These are phyloP conservation scores for Eleusine indica DNA, from an alignment of 176 grass and related monocot species.

Conservation along the genomic window DNA sequence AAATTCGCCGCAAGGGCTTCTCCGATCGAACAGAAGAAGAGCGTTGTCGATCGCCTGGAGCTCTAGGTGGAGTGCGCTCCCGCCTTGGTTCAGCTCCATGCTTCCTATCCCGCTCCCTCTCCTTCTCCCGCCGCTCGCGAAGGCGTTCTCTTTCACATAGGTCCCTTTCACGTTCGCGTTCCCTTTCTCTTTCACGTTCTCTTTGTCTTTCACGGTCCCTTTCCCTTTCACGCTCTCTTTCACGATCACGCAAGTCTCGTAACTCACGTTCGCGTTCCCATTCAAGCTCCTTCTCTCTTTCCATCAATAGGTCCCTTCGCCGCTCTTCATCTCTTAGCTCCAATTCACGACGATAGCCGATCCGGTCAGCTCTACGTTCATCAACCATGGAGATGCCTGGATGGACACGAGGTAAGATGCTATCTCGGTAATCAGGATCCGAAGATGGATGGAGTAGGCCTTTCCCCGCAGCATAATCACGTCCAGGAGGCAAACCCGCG, in stretches of 20 bases:
- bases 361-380: slow-evolving; percentile 60
- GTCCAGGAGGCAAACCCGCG: slow-evolving; percentile 68
- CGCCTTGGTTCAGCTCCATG: slow-evolving; percentile 62
- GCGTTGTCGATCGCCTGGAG: slow-evolving; percentile 63
- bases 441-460: slow-evolving; percentile 58
- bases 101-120: slow-evolving; percentile 86
- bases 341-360: slow-evolving; percentile 66
- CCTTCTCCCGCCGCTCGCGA: slow-evolving; percentile 76
- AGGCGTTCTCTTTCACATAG: slow-evolving; percentile 73
- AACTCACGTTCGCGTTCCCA: slow-evolving; percentile 46
- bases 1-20: slow-evolving; percentile 65
- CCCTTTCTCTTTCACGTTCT: slow-evolving; percentile 60
- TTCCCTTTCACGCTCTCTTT: slow-evolving; percentile 56
- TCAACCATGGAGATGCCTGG: slow-evolving; percentile 74
- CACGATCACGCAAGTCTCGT: slow-evolving; percentile 46
- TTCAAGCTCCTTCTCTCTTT: slow-evolving; percentile 58
- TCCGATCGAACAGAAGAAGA: slow-evolving; percentile 78
- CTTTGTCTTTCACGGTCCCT: slow-evolving; percentile 48
- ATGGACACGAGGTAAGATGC: slow-evolving; percentile 55
- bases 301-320: slow-evolving; percentile 60
- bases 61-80: slow-evolving; percentile 69
- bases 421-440: slow-evolving; percentile 71
- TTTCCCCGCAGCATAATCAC: slow-evolving; percentile 83
- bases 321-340: slow-evolving; percentile 93
- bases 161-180: slow-evolving; percentile 62